Base-by-base conservation (phyloP, 371 early-diverging fungal species). In the Mucor racemosus region DNA sequence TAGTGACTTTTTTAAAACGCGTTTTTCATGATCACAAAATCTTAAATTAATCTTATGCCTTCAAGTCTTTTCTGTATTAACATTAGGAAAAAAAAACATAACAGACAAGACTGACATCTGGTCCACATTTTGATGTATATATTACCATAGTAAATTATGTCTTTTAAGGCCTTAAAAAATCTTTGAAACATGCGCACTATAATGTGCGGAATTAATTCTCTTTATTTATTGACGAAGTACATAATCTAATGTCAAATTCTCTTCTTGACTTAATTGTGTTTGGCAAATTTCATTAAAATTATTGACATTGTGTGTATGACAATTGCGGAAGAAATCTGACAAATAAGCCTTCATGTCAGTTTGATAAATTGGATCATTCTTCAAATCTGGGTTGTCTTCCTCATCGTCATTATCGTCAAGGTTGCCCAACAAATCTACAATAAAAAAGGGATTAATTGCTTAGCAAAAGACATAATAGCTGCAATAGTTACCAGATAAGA, bases 351-450 rank as follows among this genome's bases (percentile, higher is more conserved):
- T 88, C 78, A 92, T 80, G 65, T 92, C 87, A 36, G 87, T 78
- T 67, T 91, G 88, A 68, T 88, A 93, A 39, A 93, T 82, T 8
- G 92, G 92, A 72, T 91, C 91, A 11, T 87, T 77, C 66, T 83
- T 78, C 31, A 90, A 64, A 50, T 93, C 93, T 50, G 90, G 84
- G 62, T 94, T 93, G 60, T 88, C 87, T 58, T 88, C 91, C 48
- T 89, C 89, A 64, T 88, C 88, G 21, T 88, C 91, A 4, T 82
- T 76, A n/a, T 84, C 89, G 15, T 84, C 87, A 36, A 82, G 67
- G n/a, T 76, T 77, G 36, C 68, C 80, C 41, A 84, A 65, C 60
- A 82, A 74, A 21, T 85, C 88, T 74, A 66, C 38, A 33, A 26
- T 2, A 19, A 26, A 1, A 26, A 26, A 26, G 3, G 3, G 26